phyloP scores from a whole-genome alignment of 225 moss, liverwort and hornwort species.

The Anthoceros angustus region DNA sequence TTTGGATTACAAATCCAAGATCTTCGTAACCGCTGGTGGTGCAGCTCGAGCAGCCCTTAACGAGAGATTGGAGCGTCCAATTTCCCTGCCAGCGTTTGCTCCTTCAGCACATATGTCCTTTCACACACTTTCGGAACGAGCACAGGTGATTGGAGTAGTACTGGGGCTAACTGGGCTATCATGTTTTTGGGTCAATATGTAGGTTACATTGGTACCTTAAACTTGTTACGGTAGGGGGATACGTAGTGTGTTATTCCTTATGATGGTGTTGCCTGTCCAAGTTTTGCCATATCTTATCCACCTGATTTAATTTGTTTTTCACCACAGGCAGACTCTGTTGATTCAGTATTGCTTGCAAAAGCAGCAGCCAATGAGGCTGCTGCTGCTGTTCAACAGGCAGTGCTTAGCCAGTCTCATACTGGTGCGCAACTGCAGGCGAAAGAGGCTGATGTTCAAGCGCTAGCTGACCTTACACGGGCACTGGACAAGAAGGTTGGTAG shows the following conservation, averaged over 20 bases:
- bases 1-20: slow-evolving; percentile 28
- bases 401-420: slow-evolving; percentile 37
- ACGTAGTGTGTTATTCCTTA: background rate
- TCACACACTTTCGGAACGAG: slow-evolving; percentile 57
- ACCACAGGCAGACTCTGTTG: slow-evolving; percentile 50
- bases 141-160: slow-evolving; percentile 44
- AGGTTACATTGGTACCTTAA: background rate
- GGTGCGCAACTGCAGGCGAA: slow-evolving; percentile 57
- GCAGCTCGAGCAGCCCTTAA: slow-evolving; percentile 83
- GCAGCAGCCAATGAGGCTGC: slow-evolving; percentile 57
- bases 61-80: slow-evolving; percentile 70
- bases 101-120: slow-evolving; percentile 55
- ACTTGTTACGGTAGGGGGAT: too few species aligned
- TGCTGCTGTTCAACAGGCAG: slow-evolving; percentile 50
- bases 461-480: slow-evolving; percentile 53
- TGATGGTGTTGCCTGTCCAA: background rate
- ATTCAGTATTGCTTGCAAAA: slow-evolving; percentile 64
- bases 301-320: background rate
- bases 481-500: slow-evolving; percentile 76
- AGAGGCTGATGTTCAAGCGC: slow-evolving; percentile 65
- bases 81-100: slow-evolving; percentile 23
- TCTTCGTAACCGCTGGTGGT: slow-evolving; percentile 45
- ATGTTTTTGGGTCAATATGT: background rate
- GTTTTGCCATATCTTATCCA: background rate
- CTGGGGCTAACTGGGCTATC: background rate